Percentiles rank a stretch among this genome's conserved stretches.
These are phyloP conservation scores for Trichoderma guizhouense DNA, from an alignment of 2,329 filamentous ascomycete species.

Conservation along the genomic window DNA sequence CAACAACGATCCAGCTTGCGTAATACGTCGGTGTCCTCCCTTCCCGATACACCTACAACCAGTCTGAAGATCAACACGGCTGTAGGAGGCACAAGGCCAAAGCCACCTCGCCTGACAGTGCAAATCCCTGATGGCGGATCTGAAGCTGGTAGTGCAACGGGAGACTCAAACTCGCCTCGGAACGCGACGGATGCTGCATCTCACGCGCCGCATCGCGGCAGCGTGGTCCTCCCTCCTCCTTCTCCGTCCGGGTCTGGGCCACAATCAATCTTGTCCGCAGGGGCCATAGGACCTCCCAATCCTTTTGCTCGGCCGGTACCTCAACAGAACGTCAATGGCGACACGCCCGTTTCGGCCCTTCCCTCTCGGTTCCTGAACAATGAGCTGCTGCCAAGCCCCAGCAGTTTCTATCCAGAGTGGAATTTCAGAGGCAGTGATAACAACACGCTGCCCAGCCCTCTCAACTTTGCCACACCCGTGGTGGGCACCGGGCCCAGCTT, in stretches of 20 bases:
- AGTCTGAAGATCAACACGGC: conserved; percentile 58
- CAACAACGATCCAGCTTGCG: conserved; percentile 50
- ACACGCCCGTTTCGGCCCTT: conserved; percentile 84
- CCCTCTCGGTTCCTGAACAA: conserved; percentile 88
- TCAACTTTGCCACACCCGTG: conserved; percentile 86
- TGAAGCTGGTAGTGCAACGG: conserved; percentile 70
- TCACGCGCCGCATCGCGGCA: conserved; percentile 51
- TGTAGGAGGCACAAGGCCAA: conserved; percentile 67
- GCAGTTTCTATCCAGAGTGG: conserved; percentile 91
- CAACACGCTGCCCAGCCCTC: conserved; percentile 85
- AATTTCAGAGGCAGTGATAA: conserved; percentile 68
- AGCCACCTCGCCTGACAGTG: conserved; percentile 77
- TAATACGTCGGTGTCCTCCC: conserved; percentile 54
- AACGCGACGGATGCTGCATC: conserved; percentile 58
- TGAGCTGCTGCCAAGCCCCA: conserved; percentile 84
- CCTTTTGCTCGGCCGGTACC: conserved; percentile 87
- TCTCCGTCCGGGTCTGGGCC: conserved; percentile 67
- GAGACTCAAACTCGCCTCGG: conserved; percentile 63
- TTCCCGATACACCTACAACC: conserved; percentile 68
- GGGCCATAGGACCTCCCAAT: conserved; percentile 88
- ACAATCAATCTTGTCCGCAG: conserved; percentile 80
- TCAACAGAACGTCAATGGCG: conserved; percentile 56
- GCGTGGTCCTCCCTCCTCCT: conserved; percentile 83
- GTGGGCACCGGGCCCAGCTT: conserved; percentile 61
- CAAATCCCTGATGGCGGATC: conserved; percentile 92